Conservation (phyloP, 768 basidiomycete species). For the Rubroboletus pulcherrimus region DNA sequence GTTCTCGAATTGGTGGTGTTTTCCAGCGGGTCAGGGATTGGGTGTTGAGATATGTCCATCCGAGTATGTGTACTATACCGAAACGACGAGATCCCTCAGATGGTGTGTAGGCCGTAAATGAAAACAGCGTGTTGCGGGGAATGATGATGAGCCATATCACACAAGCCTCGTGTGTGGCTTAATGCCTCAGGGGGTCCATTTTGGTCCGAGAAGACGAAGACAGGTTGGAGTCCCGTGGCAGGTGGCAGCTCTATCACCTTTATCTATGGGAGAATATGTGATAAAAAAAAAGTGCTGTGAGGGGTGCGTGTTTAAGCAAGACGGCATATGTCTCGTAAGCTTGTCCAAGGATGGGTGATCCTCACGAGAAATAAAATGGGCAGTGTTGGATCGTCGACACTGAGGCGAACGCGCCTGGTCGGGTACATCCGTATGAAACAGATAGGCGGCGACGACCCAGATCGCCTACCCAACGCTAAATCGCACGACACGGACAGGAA, state of each 20-base stretch:
- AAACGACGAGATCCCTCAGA: constrained; percentile 2
- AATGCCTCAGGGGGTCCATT: constrained; percentile 8
- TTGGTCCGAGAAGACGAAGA: constrained; percentile 1
- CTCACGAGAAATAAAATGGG: constrained; percentile 3
- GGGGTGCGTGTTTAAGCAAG: background rate
- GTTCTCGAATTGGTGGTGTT: background rate
- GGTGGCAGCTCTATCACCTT: constrained; percentile 19
- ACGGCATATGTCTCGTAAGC: constrained; percentile 13
- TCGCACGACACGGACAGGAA: background rate
- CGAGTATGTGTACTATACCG: constrained; percentile 14
- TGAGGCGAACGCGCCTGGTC: constrained; percentile 1
- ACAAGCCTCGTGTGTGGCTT: constrained; percentile 21
- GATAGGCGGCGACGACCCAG: background rate
- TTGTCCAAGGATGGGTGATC: constrained; percentile 3
- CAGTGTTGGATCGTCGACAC: constrained; percentile 13
- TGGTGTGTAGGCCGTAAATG: constrained; percentile 19
- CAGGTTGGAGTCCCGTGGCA: background rate
- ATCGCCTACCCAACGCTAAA: background rate
- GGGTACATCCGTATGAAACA: background rate
- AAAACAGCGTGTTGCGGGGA: constrained; percentile 28
- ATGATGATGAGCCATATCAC: constrained; percentile 3
- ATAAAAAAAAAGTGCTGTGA: constrained; percentile 9
- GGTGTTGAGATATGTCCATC: constrained; percentile 13
- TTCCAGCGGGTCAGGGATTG: constrained; percentile 2
- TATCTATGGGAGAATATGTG: constrained; percentile 9